Evolutionary conservation across 1,139 yeast genomes (phyloP), one percentile per base, ranked within the genome.

Genomic region (Candida neerlandica): DNA sequence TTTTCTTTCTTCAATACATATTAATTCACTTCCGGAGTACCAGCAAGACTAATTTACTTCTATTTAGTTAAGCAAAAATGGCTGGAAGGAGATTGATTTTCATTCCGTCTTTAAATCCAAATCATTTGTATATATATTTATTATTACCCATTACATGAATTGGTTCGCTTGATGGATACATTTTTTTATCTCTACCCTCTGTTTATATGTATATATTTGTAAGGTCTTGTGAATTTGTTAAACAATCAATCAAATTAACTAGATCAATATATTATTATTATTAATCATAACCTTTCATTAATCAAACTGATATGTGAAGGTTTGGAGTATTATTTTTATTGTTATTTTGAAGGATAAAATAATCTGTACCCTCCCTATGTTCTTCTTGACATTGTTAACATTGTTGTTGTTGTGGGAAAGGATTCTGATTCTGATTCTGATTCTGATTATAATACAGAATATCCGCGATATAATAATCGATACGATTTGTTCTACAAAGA

Each of bases 131-230:
- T 39, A 30, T n/a, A n/a, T n/a, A n/a, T n/a, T 43, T 26, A 40
- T 46, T 41, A 43, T 46, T 50, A 53, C 14, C 14, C 27, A 18
- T 15, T n/a, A 10, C 4, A 32, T 16, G 58, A 56, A 55, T 53
- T 67, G 74, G 77, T 75, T 75, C 79, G 80, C 80, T 68, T 71
- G 77, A 69, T 71, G 79, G 78, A 56, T 41, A 75, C 76, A 75
- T 35, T 46, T 34, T 38, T 41, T n/a, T 26, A 14, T 12, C n/a
- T n/a, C n/a, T n/a, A n/a, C n/a, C n/a, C n/a, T n/a, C n/a, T n/a
- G n/a, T n/a, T n/a, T n/a, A n/a, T n/a, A n/a, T n/a, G n/a, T n/a
- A n/a, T n/a, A 7, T 23, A 10, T 4, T 23, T 23, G 27, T 23
- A 32, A 21, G 47, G 11, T 29, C n/a, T 29, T 29, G 15, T 29